phyloP scores from a whole-genome alignment of 306 rosid genomes.

The Crataegus laevigata region DNA sequence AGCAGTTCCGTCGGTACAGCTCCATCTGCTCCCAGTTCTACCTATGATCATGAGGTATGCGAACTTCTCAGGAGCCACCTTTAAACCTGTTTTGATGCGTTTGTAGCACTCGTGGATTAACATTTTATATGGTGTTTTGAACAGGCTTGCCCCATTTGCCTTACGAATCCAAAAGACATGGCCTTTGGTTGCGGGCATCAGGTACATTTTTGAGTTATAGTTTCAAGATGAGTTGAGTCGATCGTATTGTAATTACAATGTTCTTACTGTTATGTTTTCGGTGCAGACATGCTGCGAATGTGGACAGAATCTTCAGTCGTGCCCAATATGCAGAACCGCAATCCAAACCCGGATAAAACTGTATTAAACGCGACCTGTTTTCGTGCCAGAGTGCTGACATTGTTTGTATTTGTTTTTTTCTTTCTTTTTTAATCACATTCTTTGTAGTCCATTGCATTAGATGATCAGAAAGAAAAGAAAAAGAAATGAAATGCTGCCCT shows the following conservation, averaged over 20 bases:
- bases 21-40: constrained; percentile 54
- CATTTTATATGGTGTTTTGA: constrained; percentile 17
- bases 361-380: constrained; percentile 29
- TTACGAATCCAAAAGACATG: constrained; percentile 71
- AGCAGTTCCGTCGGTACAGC: constrained; percentile 32
- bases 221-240: not conserved
- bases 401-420: not conserved
- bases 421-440: constrained; percentile 14
- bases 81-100: not conserved
- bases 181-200: constrained; percentile 98
- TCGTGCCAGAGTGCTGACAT: not conserved
- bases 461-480: not conserved
- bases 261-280: not conserved
- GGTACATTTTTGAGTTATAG: constrained; percentile 34
- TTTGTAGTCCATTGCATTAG: constrained; percentile 23
- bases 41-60: constrained; percentile 62
- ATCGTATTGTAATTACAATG: not conserved
- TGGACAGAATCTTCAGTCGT: constrained; percentile 56
- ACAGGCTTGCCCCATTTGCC: constrained; percentile 90
- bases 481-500: not conserved
- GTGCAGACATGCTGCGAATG: constrained; percentile 89
- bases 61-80: not conserved
- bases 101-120: not conserved
- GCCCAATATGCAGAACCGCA: constrained; percentile 83
- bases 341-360: constrained; percentile 76